Evolutionary conservation across 202 grass and related monocot species (phyloP).

Genomic region (Schoenoplectus triqueter): DNA sequence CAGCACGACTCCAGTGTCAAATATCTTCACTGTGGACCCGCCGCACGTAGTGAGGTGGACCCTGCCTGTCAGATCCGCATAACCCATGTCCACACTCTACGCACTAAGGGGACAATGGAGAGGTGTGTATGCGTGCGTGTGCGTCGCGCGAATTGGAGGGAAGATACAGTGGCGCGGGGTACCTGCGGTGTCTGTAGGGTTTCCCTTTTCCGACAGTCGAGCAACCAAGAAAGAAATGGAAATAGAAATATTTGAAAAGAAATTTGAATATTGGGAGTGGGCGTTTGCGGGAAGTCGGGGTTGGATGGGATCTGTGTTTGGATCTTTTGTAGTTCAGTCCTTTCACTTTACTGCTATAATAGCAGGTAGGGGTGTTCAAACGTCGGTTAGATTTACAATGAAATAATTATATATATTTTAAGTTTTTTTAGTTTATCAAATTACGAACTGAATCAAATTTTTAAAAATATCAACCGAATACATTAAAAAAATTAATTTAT

Average conservation of each 20-base stretch:
- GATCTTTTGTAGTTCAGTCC: no score
- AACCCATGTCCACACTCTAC: constrained; percentile 53
- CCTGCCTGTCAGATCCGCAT: constrained; percentile 75
- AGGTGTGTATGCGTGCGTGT: no score
- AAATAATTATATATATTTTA: no score
- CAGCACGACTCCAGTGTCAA: constrained; percentile 74
- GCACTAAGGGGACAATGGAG: not conserved
- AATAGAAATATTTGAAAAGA: constrained; percentile 32
- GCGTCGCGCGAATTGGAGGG: not conserved
- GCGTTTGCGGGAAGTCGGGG: constrained; percentile 23
- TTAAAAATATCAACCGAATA: no score
- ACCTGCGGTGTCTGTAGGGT: not conserved
- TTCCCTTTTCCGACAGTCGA: constrained; percentile 30
- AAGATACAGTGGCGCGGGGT: not conserved
- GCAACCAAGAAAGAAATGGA: constrained; percentile 1
- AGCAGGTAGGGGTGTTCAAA: no score
- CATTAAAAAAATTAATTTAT: no score
- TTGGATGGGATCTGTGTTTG: no score
- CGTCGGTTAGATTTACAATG: no score
- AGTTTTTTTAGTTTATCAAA: no score
- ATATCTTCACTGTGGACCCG: constrained; percentile 91
- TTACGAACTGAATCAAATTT: no score
- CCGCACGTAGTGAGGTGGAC: constrained; percentile 73
- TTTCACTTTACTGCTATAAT: no score
- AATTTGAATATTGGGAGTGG: constrained; percentile 26